Evolutionary conservation across 345 rosid genomes (phyloP).

Genomic region (Acer negundo): DNA sequence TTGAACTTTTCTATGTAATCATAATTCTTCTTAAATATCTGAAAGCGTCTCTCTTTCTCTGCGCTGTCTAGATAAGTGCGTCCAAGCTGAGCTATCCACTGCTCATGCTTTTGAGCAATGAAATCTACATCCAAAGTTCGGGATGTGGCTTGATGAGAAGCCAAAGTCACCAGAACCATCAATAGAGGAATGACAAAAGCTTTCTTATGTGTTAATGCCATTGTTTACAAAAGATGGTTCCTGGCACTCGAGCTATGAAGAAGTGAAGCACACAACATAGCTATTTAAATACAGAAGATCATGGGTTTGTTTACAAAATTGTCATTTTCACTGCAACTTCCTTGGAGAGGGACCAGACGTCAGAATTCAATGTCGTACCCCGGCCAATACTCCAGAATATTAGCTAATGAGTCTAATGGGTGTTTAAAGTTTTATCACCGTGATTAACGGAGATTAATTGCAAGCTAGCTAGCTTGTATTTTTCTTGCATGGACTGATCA

Average conservation of each 20-base stretch:
- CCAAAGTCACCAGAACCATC: not conserved
- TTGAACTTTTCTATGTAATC: constrained; percentile 12
- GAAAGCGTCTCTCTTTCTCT: constrained; percentile 23
- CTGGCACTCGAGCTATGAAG: not conserved
- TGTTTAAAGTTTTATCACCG: no score
- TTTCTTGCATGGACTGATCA: no score
- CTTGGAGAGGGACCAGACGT: not conserved
- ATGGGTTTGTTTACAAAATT: no score
- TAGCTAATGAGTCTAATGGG: no score
- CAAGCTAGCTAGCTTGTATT: no score
- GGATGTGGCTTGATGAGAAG: not conserved
- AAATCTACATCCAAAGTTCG: not conserved
- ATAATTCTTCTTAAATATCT: not conserved
- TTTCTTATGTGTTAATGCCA: not conserved
- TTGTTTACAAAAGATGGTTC: not conserved
- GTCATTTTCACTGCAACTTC: no score
- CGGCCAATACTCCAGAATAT: no score
- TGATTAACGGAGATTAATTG: no score
- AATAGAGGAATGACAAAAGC: not conserved
- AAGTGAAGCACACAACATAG: not conserved
- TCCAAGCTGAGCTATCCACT: constrained; percentile 36
- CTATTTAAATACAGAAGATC: not conserved
- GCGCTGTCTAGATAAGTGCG: constrained; percentile 18
- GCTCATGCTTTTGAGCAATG: constrained; percentile 1
- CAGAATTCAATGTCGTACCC: not conserved